These are phyloP conservation scores for Diaporthe batatas DNA, from an alignment of 2,329 filamentous ascomycete genomes.

Conservation along the genomic window DNA sequence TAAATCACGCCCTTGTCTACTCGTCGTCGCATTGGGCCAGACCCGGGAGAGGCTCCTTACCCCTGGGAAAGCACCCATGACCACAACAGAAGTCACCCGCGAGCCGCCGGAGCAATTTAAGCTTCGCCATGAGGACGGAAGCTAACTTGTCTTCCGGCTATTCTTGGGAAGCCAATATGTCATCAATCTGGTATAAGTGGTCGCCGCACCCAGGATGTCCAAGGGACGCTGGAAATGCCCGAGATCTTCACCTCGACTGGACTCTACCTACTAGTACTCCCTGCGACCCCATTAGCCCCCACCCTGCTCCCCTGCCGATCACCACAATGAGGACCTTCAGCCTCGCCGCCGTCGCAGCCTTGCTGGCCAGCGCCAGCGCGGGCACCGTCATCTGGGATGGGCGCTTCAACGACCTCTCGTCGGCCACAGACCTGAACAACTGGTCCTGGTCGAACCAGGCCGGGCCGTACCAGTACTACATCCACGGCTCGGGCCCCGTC, in stretches of 20 bases:
- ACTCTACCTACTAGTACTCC: no score
- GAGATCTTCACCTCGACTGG: background rate
- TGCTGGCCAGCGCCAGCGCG: conserved; percentile 46
- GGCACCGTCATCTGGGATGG: conserved; percentile 74
- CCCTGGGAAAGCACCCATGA: conserved; percentile 6
- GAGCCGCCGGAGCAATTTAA: conserved; percentile 6
- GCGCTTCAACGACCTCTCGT: conserved; percentile 71
- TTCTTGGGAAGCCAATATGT: background rate
- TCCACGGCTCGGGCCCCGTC: conserved; percentile 72
- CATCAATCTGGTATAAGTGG: conserved; percentile 28
- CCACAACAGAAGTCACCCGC: conserved; percentile 1
- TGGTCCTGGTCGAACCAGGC: conserved; percentile 79
- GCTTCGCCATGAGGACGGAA: conserved; percentile 21
- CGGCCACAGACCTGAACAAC: conserved; percentile 66
- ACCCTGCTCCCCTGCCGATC: background rate
- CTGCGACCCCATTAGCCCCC: background rate
- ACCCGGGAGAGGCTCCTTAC: background rate
- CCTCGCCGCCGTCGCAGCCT: conserved; percentile 48
- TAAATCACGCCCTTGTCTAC: background rate
- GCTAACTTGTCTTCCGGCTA: conserved; percentile 21
- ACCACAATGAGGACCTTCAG: conserved; percentile 31
- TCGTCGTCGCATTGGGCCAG: conserved; percentile 27
- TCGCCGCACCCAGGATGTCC: background rate
- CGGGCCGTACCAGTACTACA: conserved; percentile 81
- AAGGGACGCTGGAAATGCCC: background rate